phyloP scores from a whole-genome alignment of 345 rosid species.

The Geranium brycei region DNA sequence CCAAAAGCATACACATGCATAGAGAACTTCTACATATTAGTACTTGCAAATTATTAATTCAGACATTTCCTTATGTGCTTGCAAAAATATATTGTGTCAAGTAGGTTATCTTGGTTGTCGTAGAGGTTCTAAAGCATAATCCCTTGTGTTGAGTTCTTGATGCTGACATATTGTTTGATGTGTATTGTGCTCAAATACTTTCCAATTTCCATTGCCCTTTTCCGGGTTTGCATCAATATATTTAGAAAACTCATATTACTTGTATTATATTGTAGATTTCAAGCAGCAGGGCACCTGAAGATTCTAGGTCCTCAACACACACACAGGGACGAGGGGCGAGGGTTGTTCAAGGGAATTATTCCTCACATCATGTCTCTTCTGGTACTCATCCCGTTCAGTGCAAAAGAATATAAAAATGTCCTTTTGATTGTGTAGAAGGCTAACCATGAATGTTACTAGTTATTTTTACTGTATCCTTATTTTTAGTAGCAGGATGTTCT shows the following conservation, averaged over 20 bases:
- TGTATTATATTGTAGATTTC: constrained; percentile 24
- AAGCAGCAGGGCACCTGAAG: constrained; percentile 12
- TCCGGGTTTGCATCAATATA: not conserved
- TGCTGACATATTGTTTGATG: not conserved
- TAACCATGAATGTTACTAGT: no score
- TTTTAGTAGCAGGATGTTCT: not conserved
- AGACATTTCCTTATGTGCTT: no score
- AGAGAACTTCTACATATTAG: no score
- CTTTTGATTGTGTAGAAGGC: not conserved
- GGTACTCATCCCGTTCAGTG: constrained; percentile 17
- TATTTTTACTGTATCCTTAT: not conserved
- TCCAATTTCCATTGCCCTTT: no score
- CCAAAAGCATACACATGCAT: no score
- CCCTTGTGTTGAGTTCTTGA: no score
- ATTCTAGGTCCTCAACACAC: constrained; percentile 13
- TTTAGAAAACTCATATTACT: not conserved
- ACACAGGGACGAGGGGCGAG: constrained; percentile 29
- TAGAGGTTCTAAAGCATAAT: no score
- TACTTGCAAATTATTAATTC: no score
- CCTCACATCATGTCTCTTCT: constrained; percentile 24
- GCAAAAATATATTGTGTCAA: no score
- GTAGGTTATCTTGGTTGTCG: no score
- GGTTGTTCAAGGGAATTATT: constrained; percentile 38
- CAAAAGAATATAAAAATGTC: not conserved
- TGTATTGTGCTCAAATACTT: not conserved